Conservation (phyloP, 2,329 filamentous ascomycete species). For the Fusarium sp. region DNA sequence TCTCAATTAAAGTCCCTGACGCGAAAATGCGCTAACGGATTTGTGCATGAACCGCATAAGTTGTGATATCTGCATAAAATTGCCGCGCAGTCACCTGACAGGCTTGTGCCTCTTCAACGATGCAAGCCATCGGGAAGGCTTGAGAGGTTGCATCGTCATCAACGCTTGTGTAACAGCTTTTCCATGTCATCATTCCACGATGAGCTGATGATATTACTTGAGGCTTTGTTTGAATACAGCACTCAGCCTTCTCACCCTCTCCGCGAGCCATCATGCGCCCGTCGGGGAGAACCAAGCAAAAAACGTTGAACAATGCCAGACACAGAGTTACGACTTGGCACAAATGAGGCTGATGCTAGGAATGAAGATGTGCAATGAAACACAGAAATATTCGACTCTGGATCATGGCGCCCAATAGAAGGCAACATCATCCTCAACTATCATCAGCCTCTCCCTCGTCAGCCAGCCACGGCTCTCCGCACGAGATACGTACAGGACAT, state of each 20-base stretch:
- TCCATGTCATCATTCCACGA: neutral
- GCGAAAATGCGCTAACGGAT: constrained; percentile 24
- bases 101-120: neutral
- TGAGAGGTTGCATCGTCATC: neutral
- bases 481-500: neutral
- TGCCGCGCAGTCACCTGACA: neutral
- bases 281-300: neutral
- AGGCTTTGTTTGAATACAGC: neutral
- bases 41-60: neutral
- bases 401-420: constrained; percentile 13
- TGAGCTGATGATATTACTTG: neutral
- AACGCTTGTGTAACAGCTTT: neutral
- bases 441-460: constrained; percentile 1
- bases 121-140: neutral
- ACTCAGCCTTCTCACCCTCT: neutral
- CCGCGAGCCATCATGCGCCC: neutral
- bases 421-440: neutral
- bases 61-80: neutral
- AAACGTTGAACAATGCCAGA: neutral
- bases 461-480: constrained; percentile 25
- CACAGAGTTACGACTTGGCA: neutral
- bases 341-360: neutral
- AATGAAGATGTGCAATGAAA: neutral
- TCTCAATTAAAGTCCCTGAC: constrained; percentile 41
- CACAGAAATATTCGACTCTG: neutral